Percentiles rank a stretch among this genome's conserved stretches.
Conservation (phyloP, 2,329 filamentous ascomycete species). For the Fusarium sp. region DNA sequence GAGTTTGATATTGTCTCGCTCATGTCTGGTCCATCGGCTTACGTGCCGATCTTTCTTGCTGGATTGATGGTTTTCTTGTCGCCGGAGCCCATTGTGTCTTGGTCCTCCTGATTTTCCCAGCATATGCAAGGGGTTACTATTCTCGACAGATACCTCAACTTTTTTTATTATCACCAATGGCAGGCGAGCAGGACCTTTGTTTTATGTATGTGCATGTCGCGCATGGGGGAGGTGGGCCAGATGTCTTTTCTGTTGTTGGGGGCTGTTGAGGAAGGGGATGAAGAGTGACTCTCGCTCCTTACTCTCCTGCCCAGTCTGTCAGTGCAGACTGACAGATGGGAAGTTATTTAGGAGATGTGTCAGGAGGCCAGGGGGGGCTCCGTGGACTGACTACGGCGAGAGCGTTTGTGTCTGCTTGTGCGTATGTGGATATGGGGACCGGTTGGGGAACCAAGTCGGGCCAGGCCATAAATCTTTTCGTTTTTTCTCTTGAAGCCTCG, state of each 20-base stretch:
- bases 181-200: constrained; percentile 49
- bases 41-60: constrained; percentile 39
- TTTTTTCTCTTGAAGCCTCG: constrained; percentile 54
- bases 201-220: constrained; percentile 50
- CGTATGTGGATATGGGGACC: constrained; percentile 40
- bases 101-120: constrained; percentile 28
- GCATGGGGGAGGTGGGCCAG: constrained; percentile 46
- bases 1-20: constrained; percentile 54
- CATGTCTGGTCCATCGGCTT: constrained; percentile 44
- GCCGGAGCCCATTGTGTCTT: constrained; percentile 32
- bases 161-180: constrained; percentile 46
- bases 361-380: constrained; percentile 34
- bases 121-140: constrained; percentile 30
- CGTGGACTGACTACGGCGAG: constrained; percentile 35
- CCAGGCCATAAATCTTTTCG: constrained; percentile 60
- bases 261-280: constrained; percentile 40
- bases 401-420: constrained; percentile 40
- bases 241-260: constrained; percentile 43
- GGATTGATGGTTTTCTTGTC: constrained; percentile 43
- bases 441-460: constrained; percentile 40
- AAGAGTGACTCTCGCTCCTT: constrained; percentile 41
- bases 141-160: constrained; percentile 40
- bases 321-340: constrained; percentile 46
- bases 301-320: constrained; percentile 37
- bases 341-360: constrained; percentile 36